Evolutionary conservation across 2,329 filamentous ascomycete species (phyloP), one percentile per base, ranked within the genome.

Genomic region (Penicillium crustosum): DNA sequence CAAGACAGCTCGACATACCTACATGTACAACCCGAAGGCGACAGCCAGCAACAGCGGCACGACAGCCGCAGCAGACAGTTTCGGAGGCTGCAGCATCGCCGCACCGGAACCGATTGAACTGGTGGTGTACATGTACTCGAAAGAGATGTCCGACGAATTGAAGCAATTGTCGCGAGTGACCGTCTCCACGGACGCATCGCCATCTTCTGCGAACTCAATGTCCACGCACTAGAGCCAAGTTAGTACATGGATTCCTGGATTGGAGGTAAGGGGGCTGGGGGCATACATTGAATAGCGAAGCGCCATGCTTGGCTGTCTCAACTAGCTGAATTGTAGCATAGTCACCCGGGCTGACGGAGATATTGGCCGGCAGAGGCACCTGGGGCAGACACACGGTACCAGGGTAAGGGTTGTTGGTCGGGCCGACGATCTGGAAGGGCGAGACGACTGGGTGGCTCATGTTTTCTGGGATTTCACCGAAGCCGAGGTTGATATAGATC

Each of bases 341-440:
- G 77, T 96, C 90, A n/a, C 94, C 94, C 0, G 87, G 78, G 49
- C 89, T 86, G 47, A 91, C 88, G 1, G 77, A 85, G 44, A 86
- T 78, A 67, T 89, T 89, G 6, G 79, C 81, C 0, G 94, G 94
- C 41, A 97, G 79, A 1, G 92, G 90, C 0, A 97, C 88, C 73
- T 97, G 92, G 0, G 93, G 92, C 47, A 97, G 78, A 72, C 94
- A 99, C 69, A 97, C 86, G 4, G 88, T 89, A 60, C 93, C 93
- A 0, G 90, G 89, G 73, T 93, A 99, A n/a, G 90, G 86, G 57
- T 87, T 83, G 75, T 92, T 94, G 43, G 83, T 83, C 1, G 93
- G 93, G 0, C 93, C 93, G 29, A 86, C 80, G 70, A 97, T 86
- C 73, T 93, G 87, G 77, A 97, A 93, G 29, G 89, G 86, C 15